Conservation (phyloP, 2,329 filamentous ascomycete species). For the Daldinia sp. region DNA sequence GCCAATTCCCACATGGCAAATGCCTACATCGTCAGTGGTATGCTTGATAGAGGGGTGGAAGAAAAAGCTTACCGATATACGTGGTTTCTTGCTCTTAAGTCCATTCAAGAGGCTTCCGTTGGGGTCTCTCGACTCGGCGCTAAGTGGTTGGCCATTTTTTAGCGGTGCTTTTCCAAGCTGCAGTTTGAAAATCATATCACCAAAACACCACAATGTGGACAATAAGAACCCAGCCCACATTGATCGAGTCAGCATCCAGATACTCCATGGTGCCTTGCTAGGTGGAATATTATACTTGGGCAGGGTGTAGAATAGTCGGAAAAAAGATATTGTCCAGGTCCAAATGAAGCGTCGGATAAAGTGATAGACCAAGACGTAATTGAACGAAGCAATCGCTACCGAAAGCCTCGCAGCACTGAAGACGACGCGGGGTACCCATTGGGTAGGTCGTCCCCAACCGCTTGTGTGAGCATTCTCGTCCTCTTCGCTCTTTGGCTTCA, state of each 20-base stretch:
- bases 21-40: constrained; percentile 55
- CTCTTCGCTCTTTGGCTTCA: constrained; percentile 42
- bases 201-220: constrained; percentile 76
- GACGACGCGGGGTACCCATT: constrained; percentile 49
- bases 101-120: constrained; percentile 90
- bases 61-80: constrained; percentile 67
- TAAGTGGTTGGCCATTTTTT: constrained; percentile 85
- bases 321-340: constrained; percentile 73
- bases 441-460: constrained; percentile 51
- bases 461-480: constrained; percentile 33
- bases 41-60: not conserved
- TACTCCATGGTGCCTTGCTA: constrained; percentile 63
- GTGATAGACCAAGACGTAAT: constrained; percentile 67
- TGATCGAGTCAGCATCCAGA: constrained; percentile 64
- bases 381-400: constrained; percentile 49
- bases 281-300: constrained; percentile 74
- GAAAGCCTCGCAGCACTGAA: constrained; percentile 45
- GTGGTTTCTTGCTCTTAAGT: constrained; percentile 81
- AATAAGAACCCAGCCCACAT: constrained; percentile 72
- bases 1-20: constrained; percentile 94
- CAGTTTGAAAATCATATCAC: constrained; percentile 80
- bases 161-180: constrained; percentile 83
- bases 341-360: constrained; percentile 71
- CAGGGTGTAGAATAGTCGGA: constrained; percentile 78
- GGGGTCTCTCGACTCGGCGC: constrained; percentile 84